Evolutionary conservation across 495 filamentous ascomycete species (phyloP).

Genomic region (Penicillium cosmopolitanum): DNA sequence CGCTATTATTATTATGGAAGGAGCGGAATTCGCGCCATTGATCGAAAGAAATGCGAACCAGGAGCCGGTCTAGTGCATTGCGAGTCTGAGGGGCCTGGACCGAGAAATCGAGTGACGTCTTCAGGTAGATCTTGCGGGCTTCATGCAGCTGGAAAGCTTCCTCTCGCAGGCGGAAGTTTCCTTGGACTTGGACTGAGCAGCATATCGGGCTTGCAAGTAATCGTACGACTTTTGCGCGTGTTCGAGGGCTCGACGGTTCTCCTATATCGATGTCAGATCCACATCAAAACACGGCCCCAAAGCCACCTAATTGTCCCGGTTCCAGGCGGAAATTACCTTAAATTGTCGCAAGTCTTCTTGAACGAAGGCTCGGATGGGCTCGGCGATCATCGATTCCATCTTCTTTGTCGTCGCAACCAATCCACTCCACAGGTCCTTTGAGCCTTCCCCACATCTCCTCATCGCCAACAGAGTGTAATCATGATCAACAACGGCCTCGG

Average conservation of each 20-base stretch:
- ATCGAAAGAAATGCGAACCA: slow-evolving; percentile 82
- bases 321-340: slow-evolving; percentile 46
- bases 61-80: slow-evolving; percentile 76
- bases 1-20: slow-evolving; percentile 61
- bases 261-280: slow-evolving; percentile 56
- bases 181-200: slow-evolving; percentile 85
- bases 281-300: slow-evolving; percentile 28
- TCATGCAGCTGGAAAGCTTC: slow-evolving; percentile 97
- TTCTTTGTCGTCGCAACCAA: slow-evolving; percentile 71
- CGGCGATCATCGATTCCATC: slow-evolving; percentile 73
- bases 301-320: background rate
- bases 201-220: slow-evolving; percentile 74
- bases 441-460: slow-evolving; percentile 79
- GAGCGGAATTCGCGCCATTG: slow-evolving; percentile 82
- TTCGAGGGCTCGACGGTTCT: slow-evolving; percentile 74
- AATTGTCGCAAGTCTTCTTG: slow-evolving; percentile 70
- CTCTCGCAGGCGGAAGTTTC: slow-evolving; percentile 89
- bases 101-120: slow-evolving; percentile 91
- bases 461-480: slow-evolving; percentile 91
- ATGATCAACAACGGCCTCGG: slow-evolving; percentile 84
- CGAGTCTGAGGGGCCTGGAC: slow-evolving; percentile 82
- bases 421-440: slow-evolving; percentile 83
- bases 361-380: slow-evolving; percentile 80
- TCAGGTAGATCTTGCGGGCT: slow-evolving; percentile 86
- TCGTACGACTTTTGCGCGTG: slow-evolving; percentile 84